Conservation (phyloP, 768 basidiomycete species). For the Cubamyces sp. region DNA sequence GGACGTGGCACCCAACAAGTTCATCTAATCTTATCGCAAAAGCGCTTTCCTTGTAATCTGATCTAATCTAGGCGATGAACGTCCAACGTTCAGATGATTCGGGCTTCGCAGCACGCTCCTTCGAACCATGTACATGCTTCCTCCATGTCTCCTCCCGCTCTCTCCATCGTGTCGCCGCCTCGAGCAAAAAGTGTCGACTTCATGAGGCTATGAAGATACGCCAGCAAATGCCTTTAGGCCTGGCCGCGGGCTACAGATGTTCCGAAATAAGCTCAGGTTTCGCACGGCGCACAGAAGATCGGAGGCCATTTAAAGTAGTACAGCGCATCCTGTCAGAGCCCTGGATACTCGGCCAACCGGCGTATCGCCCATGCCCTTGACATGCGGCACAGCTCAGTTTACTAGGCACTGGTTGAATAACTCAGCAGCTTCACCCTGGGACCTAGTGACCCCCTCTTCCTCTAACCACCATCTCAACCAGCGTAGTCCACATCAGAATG, state of each 20-base stretch:
- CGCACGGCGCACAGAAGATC: neutral
- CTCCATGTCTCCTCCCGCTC: neutral
- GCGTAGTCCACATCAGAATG: neutral
- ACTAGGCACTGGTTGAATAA: neutral
- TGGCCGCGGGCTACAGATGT: neutral
- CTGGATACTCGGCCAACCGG: conserved; percentile 10
- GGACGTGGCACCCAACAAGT: conserved; percentile 16
- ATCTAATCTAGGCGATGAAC: neutral
- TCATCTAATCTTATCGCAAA: conserved; percentile 1
- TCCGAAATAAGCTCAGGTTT: conserved; percentile 3
- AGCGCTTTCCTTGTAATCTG: neutral
- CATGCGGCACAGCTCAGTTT: conserved; percentile 18
- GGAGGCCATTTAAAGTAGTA: neutral
- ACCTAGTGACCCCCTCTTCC: neutral
- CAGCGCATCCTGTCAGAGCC: neutral
- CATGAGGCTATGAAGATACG: neutral
- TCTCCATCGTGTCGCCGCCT: neutral
- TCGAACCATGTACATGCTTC: neutral
- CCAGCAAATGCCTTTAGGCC: too few relatives aligned
- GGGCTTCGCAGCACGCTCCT: neutral
- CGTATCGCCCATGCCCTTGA: conserved; percentile 20
- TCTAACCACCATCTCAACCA: neutral
- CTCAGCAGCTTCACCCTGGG: neutral
- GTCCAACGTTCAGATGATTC: too few relatives aligned
- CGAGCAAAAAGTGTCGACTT: neutral